A percentile compares a stretch with the other conserved stretches of the same genome.
Conservation (phyloP, 2,329 filamentous ascomycete species). For the Alternaria sp. region DNA sequence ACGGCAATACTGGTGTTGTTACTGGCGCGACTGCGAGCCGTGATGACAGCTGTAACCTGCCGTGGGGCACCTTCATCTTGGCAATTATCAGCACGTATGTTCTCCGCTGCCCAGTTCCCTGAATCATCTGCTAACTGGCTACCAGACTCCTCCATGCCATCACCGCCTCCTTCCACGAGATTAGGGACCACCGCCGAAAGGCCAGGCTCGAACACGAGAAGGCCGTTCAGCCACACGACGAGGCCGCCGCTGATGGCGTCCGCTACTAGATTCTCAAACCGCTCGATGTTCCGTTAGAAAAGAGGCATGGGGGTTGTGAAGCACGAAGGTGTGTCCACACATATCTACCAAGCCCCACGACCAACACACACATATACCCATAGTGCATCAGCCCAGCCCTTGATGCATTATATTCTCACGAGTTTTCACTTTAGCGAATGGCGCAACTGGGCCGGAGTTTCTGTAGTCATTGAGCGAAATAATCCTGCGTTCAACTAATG, state of each 20-base stretch:
- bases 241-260: neutral
- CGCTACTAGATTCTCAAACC: neutral
- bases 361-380: neutral
- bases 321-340: no score
- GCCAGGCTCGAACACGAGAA: conserved; percentile 21
- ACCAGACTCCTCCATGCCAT: conserved; percentile 51
- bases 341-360: neutral
- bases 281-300: neutral
- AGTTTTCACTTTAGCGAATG: neutral
- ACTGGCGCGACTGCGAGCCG: conserved; percentile 22
- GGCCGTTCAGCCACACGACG: conserved; percentile 8
- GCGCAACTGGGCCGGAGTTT: neutral
- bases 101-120: neutral
- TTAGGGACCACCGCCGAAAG: conserved; percentile 32
- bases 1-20: conserved; percentile 7
- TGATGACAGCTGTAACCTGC: conserved; percentile 48
- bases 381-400: neutral
- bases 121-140: neutral
- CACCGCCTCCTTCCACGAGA: conserved; percentile 52
- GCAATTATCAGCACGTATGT: conserved; percentile 57
- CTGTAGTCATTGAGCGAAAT: neutral
- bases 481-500: neutral
- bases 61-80: conserved; percentile 54
- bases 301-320: neutral
- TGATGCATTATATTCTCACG: neutral